phyloP scores from a whole-genome alignment of 345 rosid genomes.

The rapeseed (Brassica napus) region DNA sequence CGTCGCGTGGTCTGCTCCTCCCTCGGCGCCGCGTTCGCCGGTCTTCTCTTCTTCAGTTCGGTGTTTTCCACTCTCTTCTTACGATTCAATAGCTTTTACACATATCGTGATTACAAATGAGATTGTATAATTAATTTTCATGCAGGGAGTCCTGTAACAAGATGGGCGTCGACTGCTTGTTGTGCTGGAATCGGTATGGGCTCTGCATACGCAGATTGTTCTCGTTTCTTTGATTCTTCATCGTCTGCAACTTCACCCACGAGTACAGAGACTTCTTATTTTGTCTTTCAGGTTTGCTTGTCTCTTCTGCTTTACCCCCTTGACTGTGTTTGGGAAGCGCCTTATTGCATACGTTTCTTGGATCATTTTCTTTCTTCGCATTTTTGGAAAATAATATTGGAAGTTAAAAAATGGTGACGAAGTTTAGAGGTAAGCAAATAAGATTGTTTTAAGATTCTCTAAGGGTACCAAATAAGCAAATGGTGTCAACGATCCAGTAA shows the following conservation, averaged over 20 bases:
- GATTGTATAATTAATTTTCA: not conserved
- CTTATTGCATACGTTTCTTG: not conserved
- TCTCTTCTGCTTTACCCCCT: not conserved
- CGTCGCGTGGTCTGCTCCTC: conserved; percentile 87
- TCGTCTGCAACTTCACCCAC: conserved; percentile 44
- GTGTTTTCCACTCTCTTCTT: conserved; percentile 11
- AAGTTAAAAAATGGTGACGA: not conserved
- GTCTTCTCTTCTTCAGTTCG: conserved; percentile 88
- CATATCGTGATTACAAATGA: not conserved
- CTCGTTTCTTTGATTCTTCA: conserved; percentile 57
- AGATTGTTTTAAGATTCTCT: no score
- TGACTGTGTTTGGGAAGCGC: not conserved
- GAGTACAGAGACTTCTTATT: conserved; percentile 37
- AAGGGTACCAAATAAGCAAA: no score
- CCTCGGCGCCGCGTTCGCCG: conserved; percentile 71
- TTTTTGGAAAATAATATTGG: not conserved
- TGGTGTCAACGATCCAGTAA: no score
- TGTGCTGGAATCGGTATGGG: conserved; percentile 97
- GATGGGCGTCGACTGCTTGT: conserved; percentile 87
- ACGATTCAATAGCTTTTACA: conserved; percentile 12
- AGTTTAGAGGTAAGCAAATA: not conserved
- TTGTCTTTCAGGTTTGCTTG: conserved; percentile 49
- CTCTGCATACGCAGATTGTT: conserved; percentile 79
- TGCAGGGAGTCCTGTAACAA: conserved; percentile 76
- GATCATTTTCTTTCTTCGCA: not conserved